phyloP scores from a whole-genome alignment of 306 rosid genomes.

The Acacia crassicarpa region DNA sequence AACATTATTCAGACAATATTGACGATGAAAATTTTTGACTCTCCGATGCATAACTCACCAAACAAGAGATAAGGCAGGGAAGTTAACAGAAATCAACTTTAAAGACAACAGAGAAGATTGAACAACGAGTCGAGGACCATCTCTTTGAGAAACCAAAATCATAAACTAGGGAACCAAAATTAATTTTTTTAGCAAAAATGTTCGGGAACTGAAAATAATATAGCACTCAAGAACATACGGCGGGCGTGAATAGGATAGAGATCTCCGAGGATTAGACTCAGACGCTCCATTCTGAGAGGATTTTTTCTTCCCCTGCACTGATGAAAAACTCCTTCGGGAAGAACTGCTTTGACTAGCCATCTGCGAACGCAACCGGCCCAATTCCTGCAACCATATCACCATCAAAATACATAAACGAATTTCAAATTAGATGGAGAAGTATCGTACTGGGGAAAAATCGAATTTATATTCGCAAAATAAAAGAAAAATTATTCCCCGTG shows the following conservation, averaged over 20 bases:
- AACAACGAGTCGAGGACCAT: neutral
- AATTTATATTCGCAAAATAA: neutral
- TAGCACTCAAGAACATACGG: conserved; percentile 42
- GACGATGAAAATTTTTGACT: neutral
- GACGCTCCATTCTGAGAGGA: conserved; percentile 47
- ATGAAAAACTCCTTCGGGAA: conserved; percentile 74
- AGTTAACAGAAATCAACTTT: neutral
- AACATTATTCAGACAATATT: neutral
- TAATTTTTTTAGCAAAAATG: neutral
- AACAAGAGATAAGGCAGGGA: neutral
- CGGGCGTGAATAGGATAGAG: conserved; percentile 56
- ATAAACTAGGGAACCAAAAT: neutral
- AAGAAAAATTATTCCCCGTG: neutral
- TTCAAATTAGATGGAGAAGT: neutral
- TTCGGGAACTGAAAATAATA: neutral
- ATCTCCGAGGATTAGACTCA: conserved; percentile 52
- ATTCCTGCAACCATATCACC: conserved; percentile 32
- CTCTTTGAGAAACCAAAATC: neutral
- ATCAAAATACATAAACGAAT: neutral
- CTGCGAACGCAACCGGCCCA: conserved; percentile 18
- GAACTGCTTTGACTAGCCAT: conserved; percentile 79
- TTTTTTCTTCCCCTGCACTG: conserved; percentile 46
- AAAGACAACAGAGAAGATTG: neutral
- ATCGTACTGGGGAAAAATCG: too few relatives aligned
- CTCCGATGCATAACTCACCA: neutral